These are phyloP conservation scores for Zygnema cylindricum DNA, from an alignment of 139 green algal species.

Conservation along the genomic window DNA sequence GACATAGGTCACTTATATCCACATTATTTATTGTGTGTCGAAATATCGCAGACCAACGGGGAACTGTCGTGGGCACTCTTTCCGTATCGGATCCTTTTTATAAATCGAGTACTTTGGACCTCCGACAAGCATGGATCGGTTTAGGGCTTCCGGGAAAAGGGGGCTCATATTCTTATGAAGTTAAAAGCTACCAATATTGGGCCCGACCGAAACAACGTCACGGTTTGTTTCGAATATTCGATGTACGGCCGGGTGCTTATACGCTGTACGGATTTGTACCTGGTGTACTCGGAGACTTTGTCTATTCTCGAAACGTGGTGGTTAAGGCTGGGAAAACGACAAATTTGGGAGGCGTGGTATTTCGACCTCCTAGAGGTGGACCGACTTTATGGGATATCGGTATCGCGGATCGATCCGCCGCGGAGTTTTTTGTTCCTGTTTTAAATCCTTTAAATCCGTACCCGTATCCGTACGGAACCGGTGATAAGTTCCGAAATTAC, in stretches of 20 bases:
- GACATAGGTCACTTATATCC: too few relatives aligned
- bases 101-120: background rate
- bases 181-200: constrained; percentile 43
- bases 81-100: background rate
- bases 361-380: background rate
- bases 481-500: constrained; percentile 36
- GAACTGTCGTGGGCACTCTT: background rate
- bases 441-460: constrained; percentile 34
- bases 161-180: constrained; percentile 10
- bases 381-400: constrained; percentile 39
- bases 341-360: constrained; percentile 11
- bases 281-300: constrained; percentile 33
- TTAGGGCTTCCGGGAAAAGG: background rate
- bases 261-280: constrained; percentile 33
- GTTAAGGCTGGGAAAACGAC: background rate
- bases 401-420: constrained; percentile 16
- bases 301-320: background rate
- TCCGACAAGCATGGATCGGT: constrained; percentile 21
- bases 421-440: constrained; percentile 36
- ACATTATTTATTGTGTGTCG: too few relatives aligned
- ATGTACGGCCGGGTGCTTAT: constrained; percentile 39
- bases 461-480: constrained; percentile 6
- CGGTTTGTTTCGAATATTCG: background rate
- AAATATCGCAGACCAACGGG: background rate
- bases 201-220: background rate